A percentile compares a stretch with the other conserved stretches of the same genome.
phyloP scores from a whole-genome alignment of 1,284 basidiomycete species.

The Microbotryum violaceum region DNA sequence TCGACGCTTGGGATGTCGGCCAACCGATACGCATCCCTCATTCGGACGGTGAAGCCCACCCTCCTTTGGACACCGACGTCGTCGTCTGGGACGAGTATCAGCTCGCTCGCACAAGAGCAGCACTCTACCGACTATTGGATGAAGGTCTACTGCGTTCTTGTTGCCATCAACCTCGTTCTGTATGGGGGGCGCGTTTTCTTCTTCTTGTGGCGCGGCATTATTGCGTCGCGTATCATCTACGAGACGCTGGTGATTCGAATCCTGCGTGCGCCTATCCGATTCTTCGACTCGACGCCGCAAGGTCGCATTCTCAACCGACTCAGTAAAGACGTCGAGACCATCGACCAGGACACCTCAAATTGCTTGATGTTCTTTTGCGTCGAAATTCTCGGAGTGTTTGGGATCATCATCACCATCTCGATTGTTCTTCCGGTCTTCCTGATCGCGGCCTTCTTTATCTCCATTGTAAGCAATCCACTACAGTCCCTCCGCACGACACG shows the following conservation, averaged over 20 bases:
- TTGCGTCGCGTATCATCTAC: conserved; percentile 29
- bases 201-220: conserved; percentile 28
- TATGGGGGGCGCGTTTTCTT: conserved; percentile 20
- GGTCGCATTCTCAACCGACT: conserved; percentile 50
- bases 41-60: neutral
- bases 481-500: neutral
- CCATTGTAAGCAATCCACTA: conserved; percentile 28
- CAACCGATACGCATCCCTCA: conserved; percentile 1
- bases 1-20: neutral
- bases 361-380: conserved; percentile 13
- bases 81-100: neutral
- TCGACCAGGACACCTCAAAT: conserved; percentile 45
- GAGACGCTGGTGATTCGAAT: conserved; percentile 23
- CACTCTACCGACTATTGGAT: conserved; percentile 31
- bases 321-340: conserved; percentile 41
- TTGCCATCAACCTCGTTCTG: conserved; percentile 19
- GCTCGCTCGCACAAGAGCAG: neutral
- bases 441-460: conserved; percentile 42
- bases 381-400: conserved; percentile 25
- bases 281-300: conserved; percentile 37
- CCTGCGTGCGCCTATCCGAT: conserved; percentile 30
- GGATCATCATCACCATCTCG: conserved; percentile 35
- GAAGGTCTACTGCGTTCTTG: conserved; percentile 26
- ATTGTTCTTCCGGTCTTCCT: conserved; percentile 40
- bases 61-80: neutral